Evolutionary conservation across 306 rosid genomes (phyloP).

Genomic region (Acacia acuminata): DNA sequence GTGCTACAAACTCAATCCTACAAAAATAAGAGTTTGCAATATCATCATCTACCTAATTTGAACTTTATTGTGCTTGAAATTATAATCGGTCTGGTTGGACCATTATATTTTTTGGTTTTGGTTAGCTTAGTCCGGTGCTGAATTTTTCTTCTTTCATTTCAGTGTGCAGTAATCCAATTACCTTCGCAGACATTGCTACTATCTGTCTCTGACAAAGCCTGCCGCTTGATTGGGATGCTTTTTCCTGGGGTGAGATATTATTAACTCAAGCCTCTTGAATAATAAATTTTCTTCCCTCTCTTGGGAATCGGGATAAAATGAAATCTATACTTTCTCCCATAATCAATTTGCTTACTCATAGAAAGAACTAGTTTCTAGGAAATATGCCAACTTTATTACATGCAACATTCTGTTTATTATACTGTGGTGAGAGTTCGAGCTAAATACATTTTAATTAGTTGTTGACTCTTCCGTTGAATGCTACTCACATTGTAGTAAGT

Average conservation of each 20-base stretch:
- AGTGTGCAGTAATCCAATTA: constrained; percentile 98
- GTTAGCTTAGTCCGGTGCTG: constrained; percentile 9
- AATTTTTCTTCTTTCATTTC: constrained; percentile 37
- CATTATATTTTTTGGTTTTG: neutral
- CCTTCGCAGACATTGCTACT: constrained; percentile 96
- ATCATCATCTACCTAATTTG: neutral
- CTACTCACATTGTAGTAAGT: neutral
- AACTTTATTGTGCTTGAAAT: neutral
- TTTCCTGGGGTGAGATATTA: constrained; percentile 82
- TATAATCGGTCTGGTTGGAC: neutral
- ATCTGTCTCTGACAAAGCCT: constrained; percentile 93
- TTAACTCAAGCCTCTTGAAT: constrained; percentile 3
- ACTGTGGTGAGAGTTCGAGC: neutral
- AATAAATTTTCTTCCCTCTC: neutral
- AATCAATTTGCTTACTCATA: neutral
- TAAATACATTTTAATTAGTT: neutral
- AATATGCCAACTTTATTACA: neutral
- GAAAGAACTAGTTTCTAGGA: neutral
- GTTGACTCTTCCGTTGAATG: neutral
- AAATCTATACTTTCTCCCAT: neutral
- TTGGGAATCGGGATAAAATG: neutral
- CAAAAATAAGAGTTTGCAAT: neutral
- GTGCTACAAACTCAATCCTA: neutral
- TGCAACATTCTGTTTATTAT: neutral
- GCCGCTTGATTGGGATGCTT: constrained; percentile 98